Evolutionary conservation across 805 yeast genomes (phyloP).

Genomic region (Pichia sporocuriosa): DNA sequence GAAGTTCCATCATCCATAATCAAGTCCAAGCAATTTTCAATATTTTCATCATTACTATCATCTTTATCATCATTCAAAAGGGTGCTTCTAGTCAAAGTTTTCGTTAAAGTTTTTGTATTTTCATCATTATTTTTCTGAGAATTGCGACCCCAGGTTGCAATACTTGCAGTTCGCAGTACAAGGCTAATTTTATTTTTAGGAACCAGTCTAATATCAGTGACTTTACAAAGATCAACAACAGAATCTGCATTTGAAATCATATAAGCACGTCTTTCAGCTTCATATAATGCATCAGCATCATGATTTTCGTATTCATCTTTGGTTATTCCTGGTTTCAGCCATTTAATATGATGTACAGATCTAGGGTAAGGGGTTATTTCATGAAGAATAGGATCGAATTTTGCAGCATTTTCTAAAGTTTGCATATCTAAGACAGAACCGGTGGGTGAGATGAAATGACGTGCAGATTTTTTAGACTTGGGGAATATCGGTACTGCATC

Average conservation of each 20-base stretch:
- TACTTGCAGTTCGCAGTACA: slow-evolving; percentile 26
- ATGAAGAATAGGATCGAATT: slow-evolving; percentile 28
- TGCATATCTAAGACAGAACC: slow-evolving; percentile 27
- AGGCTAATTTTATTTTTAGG: slow-evolving; percentile 19
- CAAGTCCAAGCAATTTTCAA: slow-evolving; percentile 50
- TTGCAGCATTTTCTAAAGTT: slow-evolving; percentile 17
- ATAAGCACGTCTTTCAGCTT: slow-evolving; percentile 54
- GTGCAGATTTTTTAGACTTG: not conserved
- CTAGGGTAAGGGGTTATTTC: slow-evolving; percentile 49
- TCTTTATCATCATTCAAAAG: not conserved
- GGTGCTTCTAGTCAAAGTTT: not conserved
- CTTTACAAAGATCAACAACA: slow-evolving; percentile 51
- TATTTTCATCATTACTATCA: slow-evolving; percentile 9
- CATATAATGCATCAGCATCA: slow-evolving; percentile 58
- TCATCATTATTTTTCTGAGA: slow-evolving; percentile 9
- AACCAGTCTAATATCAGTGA: slow-evolving; percentile 36
- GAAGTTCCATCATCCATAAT: slow-evolving; percentile 38
- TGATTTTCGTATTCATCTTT: slow-evolving; percentile 36
- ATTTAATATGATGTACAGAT: slow-evolving; percentile 47
- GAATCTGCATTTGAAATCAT: slow-evolving; percentile 53
- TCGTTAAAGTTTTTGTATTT: not conserved
- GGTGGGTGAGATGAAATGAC: slow-evolving; percentile 28
- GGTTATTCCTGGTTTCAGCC: slow-evolving; percentile 44
- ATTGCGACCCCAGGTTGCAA: slow-evolving; percentile 30
- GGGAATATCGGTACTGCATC: slow-evolving; percentile 55